Conservation (phyloP, 805 yeast genomes). For the Jamesozyma gamospora region DNA sequence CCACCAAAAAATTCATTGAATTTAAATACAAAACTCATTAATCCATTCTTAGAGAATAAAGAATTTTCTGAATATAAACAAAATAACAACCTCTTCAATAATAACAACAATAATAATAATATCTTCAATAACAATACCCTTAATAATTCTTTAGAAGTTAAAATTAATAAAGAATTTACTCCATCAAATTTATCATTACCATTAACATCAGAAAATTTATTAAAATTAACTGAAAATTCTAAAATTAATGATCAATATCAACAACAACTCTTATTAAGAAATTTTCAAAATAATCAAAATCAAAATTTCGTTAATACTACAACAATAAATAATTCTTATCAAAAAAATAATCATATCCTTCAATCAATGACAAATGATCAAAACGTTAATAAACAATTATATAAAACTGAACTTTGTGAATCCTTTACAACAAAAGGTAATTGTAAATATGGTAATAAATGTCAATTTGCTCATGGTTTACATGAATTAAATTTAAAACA, state of each 20-base stretch:
- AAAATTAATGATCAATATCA: not conserved
- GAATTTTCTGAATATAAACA: not conserved
- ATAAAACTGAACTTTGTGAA: constrained; percentile 85
- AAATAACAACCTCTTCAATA: not conserved
- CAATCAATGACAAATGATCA: constrained; percentile 1
- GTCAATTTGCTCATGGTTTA: constrained; percentile 91
- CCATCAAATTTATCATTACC: constrained; percentile 16
- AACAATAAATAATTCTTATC: not conserved
- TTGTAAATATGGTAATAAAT: constrained; percentile 84
- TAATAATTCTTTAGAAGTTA: constrained; percentile 17
- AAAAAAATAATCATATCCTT: not conserved
- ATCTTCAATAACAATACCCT: not conserved
- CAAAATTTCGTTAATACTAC: not conserved
- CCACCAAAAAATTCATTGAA: constrained; percentile 1
- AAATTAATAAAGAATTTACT: constrained; percentile 19
- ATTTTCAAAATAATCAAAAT: not conserved
- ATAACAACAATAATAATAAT: not conserved
- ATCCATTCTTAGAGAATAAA: not conserved
- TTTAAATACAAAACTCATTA: not conserved
- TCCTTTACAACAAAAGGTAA: constrained; percentile 57
- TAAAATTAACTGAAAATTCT: constrained; percentile 9
- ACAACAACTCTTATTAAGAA: not conserved
- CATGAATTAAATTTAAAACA: constrained; percentile 63
- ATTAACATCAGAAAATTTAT: constrained; percentile 25
- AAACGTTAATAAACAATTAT: constrained; percentile 49